phyloP scores from a whole-genome alignment of 768 basidiomycete species.

The Collybia sordida region DNA sequence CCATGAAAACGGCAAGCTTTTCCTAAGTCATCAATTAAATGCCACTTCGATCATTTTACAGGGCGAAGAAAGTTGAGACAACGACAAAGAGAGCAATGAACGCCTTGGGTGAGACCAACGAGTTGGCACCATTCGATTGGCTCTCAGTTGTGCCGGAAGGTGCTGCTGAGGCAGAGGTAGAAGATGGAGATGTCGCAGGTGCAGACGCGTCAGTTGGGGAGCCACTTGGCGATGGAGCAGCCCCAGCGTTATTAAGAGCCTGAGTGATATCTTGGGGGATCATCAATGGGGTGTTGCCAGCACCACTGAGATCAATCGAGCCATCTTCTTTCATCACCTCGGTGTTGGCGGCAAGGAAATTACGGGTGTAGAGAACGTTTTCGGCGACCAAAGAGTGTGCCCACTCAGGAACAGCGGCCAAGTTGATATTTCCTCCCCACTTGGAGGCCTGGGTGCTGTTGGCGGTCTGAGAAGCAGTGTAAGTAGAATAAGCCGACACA shows the following conservation, averaged over 20 bases:
- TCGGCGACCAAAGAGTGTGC: slow-evolving; percentile 46
- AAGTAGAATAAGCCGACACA: slow-evolving; percentile 54
- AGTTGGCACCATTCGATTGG: slow-evolving; percentile 42
- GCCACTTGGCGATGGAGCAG: slow-evolving; percentile 20
- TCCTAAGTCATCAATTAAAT: slow-evolving; percentile 14
- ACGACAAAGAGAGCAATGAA: slow-evolving; percentile 49
- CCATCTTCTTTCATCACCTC: slow-evolving; percentile 53
- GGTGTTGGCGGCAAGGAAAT: slow-evolving; percentile 45
- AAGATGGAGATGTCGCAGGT: slow-evolving; percentile 14
- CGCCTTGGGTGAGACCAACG: slow-evolving; percentile 46
- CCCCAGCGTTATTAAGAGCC: slow-evolving; percentile 38
- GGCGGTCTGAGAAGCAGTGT: slow-evolving; percentile 47
- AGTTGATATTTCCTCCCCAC: slow-evolving; percentile 68
- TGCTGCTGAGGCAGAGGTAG: slow-evolving; percentile 24
- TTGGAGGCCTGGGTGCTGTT: slow-evolving; percentile 44
- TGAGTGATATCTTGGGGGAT: slow-evolving; percentile 58
- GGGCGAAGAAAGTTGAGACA: slow-evolving; percentile 45
- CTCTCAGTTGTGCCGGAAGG: slow-evolving; percentile 15
- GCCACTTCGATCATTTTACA: slow-evolving; percentile 31
- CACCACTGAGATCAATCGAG: slow-evolving; percentile 44
- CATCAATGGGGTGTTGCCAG: slow-evolving; percentile 48
- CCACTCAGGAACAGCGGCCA: slow-evolving; percentile 54
- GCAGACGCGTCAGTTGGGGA: slow-evolving; percentile 21
- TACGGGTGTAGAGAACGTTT: slow-evolving; percentile 56
- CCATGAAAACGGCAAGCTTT: not conserved